Evolutionary conservation across 345 rosid genomes (phyloP).

Genomic region (Brassica cretica): DNA sequence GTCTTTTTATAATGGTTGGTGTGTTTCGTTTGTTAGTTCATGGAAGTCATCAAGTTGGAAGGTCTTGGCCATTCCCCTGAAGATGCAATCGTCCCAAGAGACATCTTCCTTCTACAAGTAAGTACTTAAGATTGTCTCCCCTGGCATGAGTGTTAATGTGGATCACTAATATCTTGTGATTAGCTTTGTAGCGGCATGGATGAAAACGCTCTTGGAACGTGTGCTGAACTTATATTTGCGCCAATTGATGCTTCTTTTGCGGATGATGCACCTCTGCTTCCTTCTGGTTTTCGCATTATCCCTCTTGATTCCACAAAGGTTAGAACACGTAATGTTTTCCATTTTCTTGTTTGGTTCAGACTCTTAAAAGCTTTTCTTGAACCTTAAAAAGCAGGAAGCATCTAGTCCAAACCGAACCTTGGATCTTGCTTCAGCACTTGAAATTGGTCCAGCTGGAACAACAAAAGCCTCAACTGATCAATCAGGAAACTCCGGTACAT

Average conservation of each 20-base stretch:
- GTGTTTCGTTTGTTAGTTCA: conserved; percentile 48
- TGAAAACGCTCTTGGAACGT: conserved; percentile 88
- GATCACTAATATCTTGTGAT: conserved; percentile 23
- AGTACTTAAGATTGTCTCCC: conserved; percentile 29
- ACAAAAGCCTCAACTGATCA: conserved; percentile 61
- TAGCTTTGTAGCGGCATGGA: conserved; percentile 98
- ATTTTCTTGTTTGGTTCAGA: not conserved
- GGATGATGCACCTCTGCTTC: conserved; percentile 94
- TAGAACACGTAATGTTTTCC: not conserved
- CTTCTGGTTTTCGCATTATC: conserved; percentile 97
- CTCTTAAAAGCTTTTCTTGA: not conserved
- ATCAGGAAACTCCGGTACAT: conserved; percentile 52
- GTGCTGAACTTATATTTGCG: conserved; percentile 97
- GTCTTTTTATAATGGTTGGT: not conserved
- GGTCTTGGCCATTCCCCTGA: conserved; percentile 87
- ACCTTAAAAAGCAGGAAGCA: conserved; percentile 59
- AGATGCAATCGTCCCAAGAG: conserved; percentile 84
- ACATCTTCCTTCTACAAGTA: conserved; percentile 91
- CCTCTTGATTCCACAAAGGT: conserved; percentile 98
- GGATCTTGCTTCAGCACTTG: conserved; percentile 97
- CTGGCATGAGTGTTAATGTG: not conserved
- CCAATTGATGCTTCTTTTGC: conserved; percentile 97
- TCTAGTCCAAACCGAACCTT: conserved; percentile 95
- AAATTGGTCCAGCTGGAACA: conserved; percentile 82
- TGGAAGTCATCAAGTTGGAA: conserved; percentile 95